Conservation (phyloP, 2,329 filamentous ascomycete genomes). For the Didymella lethalis region DNA sequence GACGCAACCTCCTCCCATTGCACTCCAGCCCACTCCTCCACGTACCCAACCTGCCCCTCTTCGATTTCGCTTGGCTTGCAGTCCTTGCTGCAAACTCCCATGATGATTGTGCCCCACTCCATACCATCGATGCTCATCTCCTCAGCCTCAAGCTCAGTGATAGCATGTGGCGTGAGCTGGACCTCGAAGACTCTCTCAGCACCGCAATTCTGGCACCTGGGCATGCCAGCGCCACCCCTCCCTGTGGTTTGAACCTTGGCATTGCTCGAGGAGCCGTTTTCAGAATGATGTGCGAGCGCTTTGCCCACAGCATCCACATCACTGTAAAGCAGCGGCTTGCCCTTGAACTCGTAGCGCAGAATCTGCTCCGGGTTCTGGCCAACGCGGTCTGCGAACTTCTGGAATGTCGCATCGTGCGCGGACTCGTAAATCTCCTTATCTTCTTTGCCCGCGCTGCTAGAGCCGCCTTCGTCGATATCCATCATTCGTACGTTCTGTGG, state of each 20-base stretch:
- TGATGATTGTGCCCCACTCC: conserved; percentile 95
- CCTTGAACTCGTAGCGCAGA: conserved; percentile 59
- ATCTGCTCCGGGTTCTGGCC: conserved; percentile 61
- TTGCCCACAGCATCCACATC: conserved; percentile 77
- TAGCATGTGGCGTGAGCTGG: conserved; percentile 90
- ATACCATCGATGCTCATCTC: conserved; percentile 78
- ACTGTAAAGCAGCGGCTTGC: conserved; percentile 74
- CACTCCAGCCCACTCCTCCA: conserved; percentile 97
- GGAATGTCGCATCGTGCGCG: conserved; percentile 59
- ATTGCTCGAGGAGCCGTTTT: conserved; percentile 37
- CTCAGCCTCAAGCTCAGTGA: conserved; percentile 81
- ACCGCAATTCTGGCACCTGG: conserved; percentile 79
- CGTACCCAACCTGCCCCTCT: conserved; percentile 74
- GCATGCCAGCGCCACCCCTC: conserved; percentile 61
- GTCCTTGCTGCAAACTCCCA: conserved; percentile 83
- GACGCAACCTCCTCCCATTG: conserved; percentile 84
- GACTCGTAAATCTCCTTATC: conserved; percentile 59
- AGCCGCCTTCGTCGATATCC: conserved; percentile 47
- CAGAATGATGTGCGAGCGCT: conserved; percentile 57
- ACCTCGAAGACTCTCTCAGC: conserved; percentile 83
- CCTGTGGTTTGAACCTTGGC: conserved; percentile 40
- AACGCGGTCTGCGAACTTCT: conserved; percentile 60
- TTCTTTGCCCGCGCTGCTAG: conserved; percentile 49
- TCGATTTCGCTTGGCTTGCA: conserved; percentile 69
- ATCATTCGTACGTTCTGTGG: conserved; percentile 57